Percentiles rank a stretch among this genome's conserved stretches.
Conservation (phyloP, 73 alveolate genomes). For the Paramecium tetraurelia region DNA sequence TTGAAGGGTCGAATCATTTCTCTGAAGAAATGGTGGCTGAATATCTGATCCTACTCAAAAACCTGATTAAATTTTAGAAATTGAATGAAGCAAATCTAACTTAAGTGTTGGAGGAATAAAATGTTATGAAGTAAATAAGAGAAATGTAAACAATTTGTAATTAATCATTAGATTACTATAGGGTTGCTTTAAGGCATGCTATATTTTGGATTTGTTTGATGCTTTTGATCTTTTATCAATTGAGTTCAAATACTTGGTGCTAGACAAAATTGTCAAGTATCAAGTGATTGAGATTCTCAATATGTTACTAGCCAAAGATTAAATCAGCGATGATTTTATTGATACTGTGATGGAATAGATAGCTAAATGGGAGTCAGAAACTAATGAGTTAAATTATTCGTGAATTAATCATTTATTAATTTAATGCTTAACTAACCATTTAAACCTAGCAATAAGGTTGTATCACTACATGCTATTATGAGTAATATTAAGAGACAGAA, state of each 20-base stretch:
- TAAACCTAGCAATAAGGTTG: not conserved
- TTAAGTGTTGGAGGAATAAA: not conserved
- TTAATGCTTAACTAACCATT: not conserved
- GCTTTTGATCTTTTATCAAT: not conserved
- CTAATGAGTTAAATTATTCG: not conserved
- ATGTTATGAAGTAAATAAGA: not conserved
- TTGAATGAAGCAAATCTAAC: not conserved
- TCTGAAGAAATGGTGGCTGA: not conserved
- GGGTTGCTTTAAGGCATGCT: not conserved
- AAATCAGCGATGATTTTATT: not conserved
- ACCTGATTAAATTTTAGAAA: not conserved
- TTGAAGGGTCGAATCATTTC: not conserved
- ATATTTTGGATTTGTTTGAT: not conserved
- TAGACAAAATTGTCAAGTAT: not conserved
- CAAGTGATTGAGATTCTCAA: not conserved
- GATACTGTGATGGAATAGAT: not conserved
- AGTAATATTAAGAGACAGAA: not conserved
- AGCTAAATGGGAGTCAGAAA: not conserved
- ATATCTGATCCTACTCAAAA: not conserved
- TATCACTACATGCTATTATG: not conserved
- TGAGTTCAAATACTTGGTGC: not conserved
- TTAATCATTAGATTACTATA: not conserved
- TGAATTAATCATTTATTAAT: not conserved
- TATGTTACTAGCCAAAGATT: not conserved
- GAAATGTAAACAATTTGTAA: not conserved